Evolutionary conservation across 129 eudicot species (phyloP).

Genomic region (Calendula officinalis): DNA sequence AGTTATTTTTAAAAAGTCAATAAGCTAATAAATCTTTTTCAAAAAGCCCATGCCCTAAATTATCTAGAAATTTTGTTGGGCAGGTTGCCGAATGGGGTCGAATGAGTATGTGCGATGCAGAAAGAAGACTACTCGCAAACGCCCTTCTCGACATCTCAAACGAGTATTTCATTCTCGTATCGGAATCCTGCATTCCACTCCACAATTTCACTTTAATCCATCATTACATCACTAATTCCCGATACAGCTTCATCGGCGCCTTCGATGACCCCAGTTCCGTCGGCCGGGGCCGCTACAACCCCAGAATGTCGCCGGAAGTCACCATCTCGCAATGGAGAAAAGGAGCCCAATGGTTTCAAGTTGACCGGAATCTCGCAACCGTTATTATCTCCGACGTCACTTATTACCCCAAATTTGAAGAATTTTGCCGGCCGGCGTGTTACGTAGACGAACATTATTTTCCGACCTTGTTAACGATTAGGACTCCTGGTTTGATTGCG

Average conservation of each 20-base stretch:
- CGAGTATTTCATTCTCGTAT: slow-evolving; percentile 60
- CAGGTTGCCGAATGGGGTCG: slow-evolving; percentile 78
- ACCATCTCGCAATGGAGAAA: slow-evolving; percentile 72
- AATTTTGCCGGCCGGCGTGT: slow-evolving; percentile 63
- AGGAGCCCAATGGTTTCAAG: slow-evolving; percentile 87
- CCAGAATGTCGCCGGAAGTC: slow-evolving; percentile 62
- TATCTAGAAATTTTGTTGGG: too few relatives aligned
- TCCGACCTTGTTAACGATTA: slow-evolving; percentile 58
- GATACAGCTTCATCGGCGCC: slow-evolving; percentile 69
- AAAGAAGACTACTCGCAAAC: slow-evolving; percentile 75
- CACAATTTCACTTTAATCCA: slow-evolving; percentile 58
- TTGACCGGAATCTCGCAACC: slow-evolving; percentile 63
- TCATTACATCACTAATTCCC: slow-evolving; percentile 50
- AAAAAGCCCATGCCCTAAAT: too few relatives aligned
- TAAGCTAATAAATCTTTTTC: too few relatives aligned
- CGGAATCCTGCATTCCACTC: slow-evolving; percentile 85
- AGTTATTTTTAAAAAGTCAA: too few relatives aligned
- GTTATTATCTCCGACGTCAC: slow-evolving; percentile 49
- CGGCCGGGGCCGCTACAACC: slow-evolving; percentile 72
- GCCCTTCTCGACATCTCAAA: slow-evolving; percentile 71
- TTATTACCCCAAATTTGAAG: slow-evolving; percentile 55
- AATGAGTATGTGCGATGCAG: slow-evolving; percentile 87
- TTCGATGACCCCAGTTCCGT: slow-evolving; percentile 69
- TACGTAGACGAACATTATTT: slow-evolving; percentile 80
- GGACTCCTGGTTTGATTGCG: slow-evolving; percentile 41